Conservation (phyloP, 2,329 filamentous ascomycete species). For the Aaosphaeria arxii region DNA sequence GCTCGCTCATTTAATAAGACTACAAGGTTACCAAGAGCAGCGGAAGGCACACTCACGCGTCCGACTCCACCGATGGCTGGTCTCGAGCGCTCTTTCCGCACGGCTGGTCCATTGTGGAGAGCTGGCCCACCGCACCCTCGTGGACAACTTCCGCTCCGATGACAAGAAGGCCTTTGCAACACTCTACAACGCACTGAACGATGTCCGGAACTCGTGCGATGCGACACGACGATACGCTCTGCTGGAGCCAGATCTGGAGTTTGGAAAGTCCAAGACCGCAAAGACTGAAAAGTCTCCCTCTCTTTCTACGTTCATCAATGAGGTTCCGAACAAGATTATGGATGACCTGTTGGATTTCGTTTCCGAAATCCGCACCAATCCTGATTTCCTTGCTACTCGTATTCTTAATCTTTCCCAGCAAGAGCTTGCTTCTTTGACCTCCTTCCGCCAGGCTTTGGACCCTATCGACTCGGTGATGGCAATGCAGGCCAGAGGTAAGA, state of each 20-base stretch:
- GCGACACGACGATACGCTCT: constrained; percentile 68
- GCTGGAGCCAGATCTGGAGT: constrained; percentile 69
- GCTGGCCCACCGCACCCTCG: constrained; percentile 70
- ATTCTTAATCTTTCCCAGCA: constrained; percentile 71
- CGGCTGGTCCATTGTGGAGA: constrained; percentile 73
- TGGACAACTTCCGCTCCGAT: constrained; percentile 74
- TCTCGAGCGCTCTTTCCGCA: constrained; percentile 71
- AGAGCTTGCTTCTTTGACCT: constrained; percentile 75
- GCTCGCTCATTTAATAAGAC: constrained; percentile 72
- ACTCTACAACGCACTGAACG: constrained; percentile 74
- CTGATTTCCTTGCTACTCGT: constrained; percentile 81
- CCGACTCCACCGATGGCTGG: constrained; percentile 69
- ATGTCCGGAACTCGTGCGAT: constrained; percentile 75
- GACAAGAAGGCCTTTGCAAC: constrained; percentile 74
- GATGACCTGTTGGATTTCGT: constrained; percentile 77
- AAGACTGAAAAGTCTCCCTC: constrained; percentile 44
- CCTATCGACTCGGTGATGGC: constrained; percentile 80
- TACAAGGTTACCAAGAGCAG: constrained; percentile 79
- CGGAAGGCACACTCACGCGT: constrained; percentile 71
- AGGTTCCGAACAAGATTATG: constrained; percentile 72
- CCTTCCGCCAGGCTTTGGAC: constrained; percentile 75
- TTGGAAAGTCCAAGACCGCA: constrained; percentile 37
- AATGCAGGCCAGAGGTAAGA: constrained; percentile 56
- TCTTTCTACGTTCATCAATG: constrained; percentile 53
- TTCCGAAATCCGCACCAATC: constrained; percentile 77